Conservation (phyloP, 2,329 filamentous ascomycete genomes). For the Pestalotiopsis sp. region DNA sequence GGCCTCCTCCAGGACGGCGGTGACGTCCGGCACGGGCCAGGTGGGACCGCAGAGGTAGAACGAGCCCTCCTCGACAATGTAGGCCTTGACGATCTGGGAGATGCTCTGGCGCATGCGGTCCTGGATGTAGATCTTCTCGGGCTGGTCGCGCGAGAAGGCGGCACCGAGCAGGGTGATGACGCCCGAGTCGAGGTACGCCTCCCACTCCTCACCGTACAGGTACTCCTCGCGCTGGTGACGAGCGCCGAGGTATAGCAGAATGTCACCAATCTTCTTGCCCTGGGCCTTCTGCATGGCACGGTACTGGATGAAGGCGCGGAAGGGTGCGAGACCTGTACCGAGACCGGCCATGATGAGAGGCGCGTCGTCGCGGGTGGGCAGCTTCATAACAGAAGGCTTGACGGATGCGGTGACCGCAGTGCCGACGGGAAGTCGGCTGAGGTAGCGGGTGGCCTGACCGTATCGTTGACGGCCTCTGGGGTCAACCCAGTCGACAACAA, state of each 20-base stretch:
- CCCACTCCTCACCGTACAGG: slow-evolving; percentile 98
- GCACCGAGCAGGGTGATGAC: slow-evolving; percentile 92
- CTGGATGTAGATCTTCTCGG: slow-evolving; percentile 99
- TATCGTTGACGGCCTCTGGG: slow-evolving; percentile 83
- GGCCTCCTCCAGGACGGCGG: slow-evolving; percentile 89
- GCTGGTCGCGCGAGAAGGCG: slow-evolving; percentile 95
- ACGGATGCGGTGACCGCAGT: slow-evolving; percentile 85
- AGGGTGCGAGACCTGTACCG: slow-evolving; percentile 97
- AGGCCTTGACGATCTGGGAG: slow-evolving; percentile 78
- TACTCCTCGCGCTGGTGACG: slow-evolving; percentile 98
- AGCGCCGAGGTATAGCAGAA: slow-evolving; percentile 94
- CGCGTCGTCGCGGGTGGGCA: slow-evolving; percentile 82
- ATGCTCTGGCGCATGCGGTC: slow-evolving; percentile 93
- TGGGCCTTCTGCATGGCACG: slow-evolving; percentile 97
- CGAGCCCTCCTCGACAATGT: slow-evolving; percentile 81
- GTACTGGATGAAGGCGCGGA: slow-evolving; percentile 98
- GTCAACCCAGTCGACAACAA: slow-evolving; percentile 95
- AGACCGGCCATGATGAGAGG: slow-evolving; percentile 99
- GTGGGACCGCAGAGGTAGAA: slow-evolving; percentile 99
- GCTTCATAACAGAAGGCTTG: slow-evolving; percentile 98
- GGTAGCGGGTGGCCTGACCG: slow-evolving; percentile 90
- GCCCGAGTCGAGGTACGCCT: slow-evolving; percentile 92
- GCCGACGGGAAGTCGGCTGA: slow-evolving; percentile 74
- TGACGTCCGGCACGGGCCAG: slow-evolving; percentile 98
- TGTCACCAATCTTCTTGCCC: slow-evolving; percentile 89